Conservation (phyloP, 2,329 filamentous ascomycete genomes). For the Pseudogymnoascus destructans region DNA sequence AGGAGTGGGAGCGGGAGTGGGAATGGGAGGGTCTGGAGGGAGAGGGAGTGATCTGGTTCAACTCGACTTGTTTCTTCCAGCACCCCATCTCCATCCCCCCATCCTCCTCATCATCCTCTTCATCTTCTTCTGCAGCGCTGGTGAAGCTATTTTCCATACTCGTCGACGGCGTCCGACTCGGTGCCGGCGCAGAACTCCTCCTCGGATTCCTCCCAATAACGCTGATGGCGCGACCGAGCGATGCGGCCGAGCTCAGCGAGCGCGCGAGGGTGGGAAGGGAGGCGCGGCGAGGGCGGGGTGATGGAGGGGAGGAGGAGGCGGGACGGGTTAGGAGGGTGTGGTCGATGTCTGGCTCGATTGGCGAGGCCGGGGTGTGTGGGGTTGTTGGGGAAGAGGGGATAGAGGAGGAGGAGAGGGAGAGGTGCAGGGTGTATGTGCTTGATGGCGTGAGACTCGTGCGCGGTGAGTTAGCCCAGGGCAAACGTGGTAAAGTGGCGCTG, state of each 20-base stretch:
- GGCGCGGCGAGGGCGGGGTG: constrained; percentile 19
- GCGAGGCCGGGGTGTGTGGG: constrained; percentile 19
- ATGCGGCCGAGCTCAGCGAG: constrained; percentile 20
- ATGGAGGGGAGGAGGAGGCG: constrained; percentile 13
- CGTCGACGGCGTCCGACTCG: constrained; percentile 28
- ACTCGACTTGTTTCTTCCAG: not conserved
- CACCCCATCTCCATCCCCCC: not conserved
- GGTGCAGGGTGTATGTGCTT: constrained; percentile 17
- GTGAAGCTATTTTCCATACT: constrained; percentile 15
- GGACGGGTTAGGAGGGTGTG: constrained; percentile 34
- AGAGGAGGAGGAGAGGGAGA: constrained; percentile 13
- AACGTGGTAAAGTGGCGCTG: constrained; percentile 18
- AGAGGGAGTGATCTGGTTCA: not conserved
- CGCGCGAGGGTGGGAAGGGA: constrained; percentile 21
- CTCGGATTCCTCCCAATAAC: not conserved
- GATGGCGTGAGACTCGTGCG: constrained; percentile 15
- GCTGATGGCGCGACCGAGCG: constrained; percentile 19
- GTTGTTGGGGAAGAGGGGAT: not conserved
- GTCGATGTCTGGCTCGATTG: constrained; percentile 44
- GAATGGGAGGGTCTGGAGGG: not conserved
- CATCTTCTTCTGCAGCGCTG: not conserved
- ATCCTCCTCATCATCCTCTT: not conserved
- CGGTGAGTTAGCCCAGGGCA: constrained; percentile 21
- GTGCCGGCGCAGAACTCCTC: constrained; percentile 14
- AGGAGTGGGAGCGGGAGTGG: not conserved